phyloP scores from a whole-genome alignment of 495 filamentous ascomycete species.

The Lentithecium fluviatile region DNA sequence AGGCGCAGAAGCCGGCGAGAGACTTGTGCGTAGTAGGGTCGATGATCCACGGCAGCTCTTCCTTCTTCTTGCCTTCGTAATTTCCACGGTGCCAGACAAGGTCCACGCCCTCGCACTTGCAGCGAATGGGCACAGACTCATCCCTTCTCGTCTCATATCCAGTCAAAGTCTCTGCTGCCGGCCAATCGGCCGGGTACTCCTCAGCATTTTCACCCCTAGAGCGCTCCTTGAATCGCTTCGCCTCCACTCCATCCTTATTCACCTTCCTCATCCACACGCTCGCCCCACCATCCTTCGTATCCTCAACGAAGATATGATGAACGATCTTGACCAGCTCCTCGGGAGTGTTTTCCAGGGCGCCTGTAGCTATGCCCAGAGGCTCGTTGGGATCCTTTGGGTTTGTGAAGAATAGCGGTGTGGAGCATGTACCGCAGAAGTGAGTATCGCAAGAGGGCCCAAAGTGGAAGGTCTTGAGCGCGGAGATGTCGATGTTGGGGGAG shows the following conservation, averaged over 20 bases:
- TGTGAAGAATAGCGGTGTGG: constrained; percentile 48
- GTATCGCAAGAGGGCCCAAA: constrained; percentile 36
- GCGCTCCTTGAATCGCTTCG: constrained; percentile 27
- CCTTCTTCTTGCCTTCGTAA: constrained; percentile 33
- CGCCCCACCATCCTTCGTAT: constrained; percentile 50
- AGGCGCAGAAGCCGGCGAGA: constrained; percentile 48
- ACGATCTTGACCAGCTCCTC: constrained; percentile 41
- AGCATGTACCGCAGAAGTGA: constrained; percentile 51
- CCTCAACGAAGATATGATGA: constrained; percentile 47
- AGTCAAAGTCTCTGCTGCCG: neutral
- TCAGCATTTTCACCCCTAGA: neutral
- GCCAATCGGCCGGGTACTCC: constrained; percentile 25
- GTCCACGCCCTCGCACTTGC: constrained; percentile 53
- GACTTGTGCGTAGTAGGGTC: constrained; percentile 46
- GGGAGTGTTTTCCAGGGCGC: constrained; percentile 39
- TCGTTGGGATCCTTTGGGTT: neutral
- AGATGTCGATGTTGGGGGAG: constrained; percentile 13
- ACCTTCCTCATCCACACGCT: constrained; percentile 40
- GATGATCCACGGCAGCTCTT: constrained; percentile 46
- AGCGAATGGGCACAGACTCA: constrained; percentile 34
- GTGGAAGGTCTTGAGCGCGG: constrained; percentile 41
- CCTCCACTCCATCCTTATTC: constrained; percentile 34
- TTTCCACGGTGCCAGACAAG: constrained; percentile 45
- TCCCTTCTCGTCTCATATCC: constrained; percentile 4
- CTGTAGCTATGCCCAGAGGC: constrained; percentile 40